Percentiles rank a stretch among this genome's conserved stretches.
phyloP scores from a whole-genome alignment of 2,329 filamentous ascomycete genomes.

The Alternaria arborescens region DNA sequence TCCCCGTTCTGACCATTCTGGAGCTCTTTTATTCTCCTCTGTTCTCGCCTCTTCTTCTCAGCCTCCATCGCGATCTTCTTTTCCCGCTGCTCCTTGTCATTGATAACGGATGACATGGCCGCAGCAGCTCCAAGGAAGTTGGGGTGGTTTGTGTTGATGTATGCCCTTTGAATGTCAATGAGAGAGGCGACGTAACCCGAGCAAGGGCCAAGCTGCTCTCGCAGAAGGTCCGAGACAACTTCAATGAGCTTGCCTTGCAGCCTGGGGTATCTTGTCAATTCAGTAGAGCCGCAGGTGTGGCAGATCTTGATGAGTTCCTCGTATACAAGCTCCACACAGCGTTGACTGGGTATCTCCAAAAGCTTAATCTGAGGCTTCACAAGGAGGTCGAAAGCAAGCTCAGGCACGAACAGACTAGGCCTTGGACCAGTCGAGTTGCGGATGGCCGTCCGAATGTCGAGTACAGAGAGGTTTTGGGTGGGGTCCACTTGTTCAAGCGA shows the following conservation, averaged over 20 bases:
- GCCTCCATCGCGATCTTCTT: constrained; percentile 81
- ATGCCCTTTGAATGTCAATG: constrained; percentile 95
- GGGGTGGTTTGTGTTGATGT: constrained; percentile 99
- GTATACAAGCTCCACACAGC: constrained; percentile 97
- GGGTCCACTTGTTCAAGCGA: constrained; percentile 96
- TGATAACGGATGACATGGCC: constrained; percentile 96
- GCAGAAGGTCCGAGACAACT: constrained; percentile 92
- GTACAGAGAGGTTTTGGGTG: constrained; percentile 90
- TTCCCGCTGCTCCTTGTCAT: constrained; percentile 92
- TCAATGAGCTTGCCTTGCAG: constrained; percentile 97
- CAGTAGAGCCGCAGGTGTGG: constrained; percentile 95
- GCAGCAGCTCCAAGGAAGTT: constrained; percentile 97
- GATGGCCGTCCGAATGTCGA: constrained; percentile 96
- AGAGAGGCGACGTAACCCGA: constrained; percentile 94
- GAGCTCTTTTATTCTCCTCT: constrained; percentile 81
- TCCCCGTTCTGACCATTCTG: constrained; percentile 66
- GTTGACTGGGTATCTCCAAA: constrained; percentile 90
- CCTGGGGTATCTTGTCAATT: constrained; percentile 89
- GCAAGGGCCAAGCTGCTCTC: constrained; percentile 88
- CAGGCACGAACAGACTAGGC: constrained; percentile 94
- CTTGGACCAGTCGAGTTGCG: constrained; percentile 96
- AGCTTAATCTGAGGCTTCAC: constrained; percentile 99
- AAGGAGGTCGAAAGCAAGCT: constrained; percentile 95
- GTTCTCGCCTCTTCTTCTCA: constrained; percentile 86
- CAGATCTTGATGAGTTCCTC: constrained; percentile 99